Conservation (phyloP, 2,329 filamentous ascomycete species). For the Niveomyces coronatus region DNA sequence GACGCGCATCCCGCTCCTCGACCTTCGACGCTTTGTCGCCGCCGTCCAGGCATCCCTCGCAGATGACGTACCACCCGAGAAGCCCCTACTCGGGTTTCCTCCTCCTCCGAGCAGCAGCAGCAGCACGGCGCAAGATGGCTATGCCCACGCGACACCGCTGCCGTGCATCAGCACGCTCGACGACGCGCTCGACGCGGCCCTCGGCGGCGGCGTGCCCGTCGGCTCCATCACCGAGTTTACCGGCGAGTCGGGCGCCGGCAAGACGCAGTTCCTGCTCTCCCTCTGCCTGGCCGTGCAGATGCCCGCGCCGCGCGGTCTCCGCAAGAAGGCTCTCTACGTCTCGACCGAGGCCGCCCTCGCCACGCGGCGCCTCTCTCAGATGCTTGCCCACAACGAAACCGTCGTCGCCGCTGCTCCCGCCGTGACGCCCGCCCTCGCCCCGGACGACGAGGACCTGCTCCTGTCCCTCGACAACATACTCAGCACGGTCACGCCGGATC, state of each 20-base stretch:
- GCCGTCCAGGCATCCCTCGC: constrained; percentile 60
- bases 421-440: constrained; percentile 31
- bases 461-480: constrained; percentile 68
- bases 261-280: constrained; percentile 85
- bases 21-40: constrained; percentile 63
- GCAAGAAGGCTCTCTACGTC: constrained; percentile 76
- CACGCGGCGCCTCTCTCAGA: constrained; percentile 70
- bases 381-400: constrained; percentile 61
- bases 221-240: constrained; percentile 82
- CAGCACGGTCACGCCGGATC: constrained; percentile 74
- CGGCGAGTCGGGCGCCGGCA: constrained; percentile 88
- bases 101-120: too few relatives aligned
- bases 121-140: not conserved
- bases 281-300: constrained; percentile 81
- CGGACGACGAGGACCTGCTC: constrained; percentile 16
- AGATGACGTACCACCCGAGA: constrained; percentile 36
- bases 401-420: too few relatives aligned
- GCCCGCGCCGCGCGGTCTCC: constrained; percentile 58
- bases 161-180: constrained; percentile 72
- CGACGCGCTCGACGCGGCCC: constrained; percentile 52
- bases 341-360: constrained; percentile 83
- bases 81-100: constrained; percentile 3
- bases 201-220: constrained; percentile 71
- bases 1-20: constrained; percentile 68
- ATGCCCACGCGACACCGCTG: not conserved